Evolutionary conservation across 352 stramenopile species (phyloP), one percentile per base, ranked within the genome.

Genomic region (Elongisporangium prolatum): DNA sequence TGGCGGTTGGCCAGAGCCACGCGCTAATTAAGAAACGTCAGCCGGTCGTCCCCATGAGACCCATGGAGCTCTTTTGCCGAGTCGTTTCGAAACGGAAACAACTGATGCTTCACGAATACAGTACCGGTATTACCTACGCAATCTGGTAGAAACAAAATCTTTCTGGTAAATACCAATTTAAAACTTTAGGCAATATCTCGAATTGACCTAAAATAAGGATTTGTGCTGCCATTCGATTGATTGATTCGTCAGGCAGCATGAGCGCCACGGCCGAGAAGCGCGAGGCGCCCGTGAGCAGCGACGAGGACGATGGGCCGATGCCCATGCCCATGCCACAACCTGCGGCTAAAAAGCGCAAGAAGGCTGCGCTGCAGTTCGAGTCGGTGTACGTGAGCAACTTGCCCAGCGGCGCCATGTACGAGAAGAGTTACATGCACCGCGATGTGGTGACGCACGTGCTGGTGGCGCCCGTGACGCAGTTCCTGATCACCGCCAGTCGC

Each of bases 341-440:
- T 8, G 40, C 56, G 37, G 47, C 53, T 5, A 71, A 72, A 52
- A 69, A 76, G 52, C 52, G 59, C 56, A 77, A 75, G 60, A 89
- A 91, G 52, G 50, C 57, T 10, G 62, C 55, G 21, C 68, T 90
- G 21, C 69, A 71, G 48, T 89, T 91, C 52, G 87, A 97, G 48
- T 59, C 68, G 47, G 70, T 70, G 34, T 96, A 91, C 54, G 57
- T 97, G 20, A 69, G 80, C 14, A 89, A 93, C 52, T 73, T 98
- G 51, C 94, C 95, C 13, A 69, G 61, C 50, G 89, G 89, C 13
- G 82, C 88, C 56, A 96, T 97, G 86, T 98, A 98, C 75, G 95
- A 98, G 72, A 86, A 86, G 60, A 97, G 90, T 52, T 99, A 98
- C 79, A 99, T 99, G 94, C 98, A 99, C 75, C 93, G 95, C 21